Evolutionary conservation across 148 eudicot species (phyloP).

Genomic region (Rhododendron ferrugineum): DNA sequence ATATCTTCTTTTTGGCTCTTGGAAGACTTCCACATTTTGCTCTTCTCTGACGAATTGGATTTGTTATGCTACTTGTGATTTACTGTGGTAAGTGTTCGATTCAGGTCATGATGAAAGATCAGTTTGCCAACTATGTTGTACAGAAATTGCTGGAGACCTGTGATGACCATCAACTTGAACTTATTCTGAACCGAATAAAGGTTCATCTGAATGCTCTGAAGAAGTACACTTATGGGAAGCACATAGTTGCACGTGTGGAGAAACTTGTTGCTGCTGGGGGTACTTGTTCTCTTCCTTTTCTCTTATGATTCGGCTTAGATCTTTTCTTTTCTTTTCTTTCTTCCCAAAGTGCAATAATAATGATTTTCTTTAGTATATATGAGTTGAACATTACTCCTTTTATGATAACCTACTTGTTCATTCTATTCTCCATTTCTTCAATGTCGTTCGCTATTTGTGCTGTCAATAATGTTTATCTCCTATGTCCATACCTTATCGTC

Average conservation of each 20-base stretch:
- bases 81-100: not conserved
- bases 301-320: not conserved
- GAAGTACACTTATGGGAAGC: constrained; percentile 93
- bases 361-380: not conserved
- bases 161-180: constrained; percentile 76
- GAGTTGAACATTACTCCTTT: not conserved
- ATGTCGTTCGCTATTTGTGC: not conserved
- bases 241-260: constrained; percentile 94
- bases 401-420: not conserved
- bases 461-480: not conserved
- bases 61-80: not conserved
- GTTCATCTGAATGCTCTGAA: constrained; percentile 85
- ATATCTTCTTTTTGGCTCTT: not conserved
- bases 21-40: not conserved
- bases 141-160: constrained; percentile 97
- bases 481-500: not conserved
- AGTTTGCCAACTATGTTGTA: constrained; percentile 26
- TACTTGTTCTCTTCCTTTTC: constrained; percentile 13
- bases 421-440: not conserved
- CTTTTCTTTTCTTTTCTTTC: not conserved
- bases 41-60: not conserved
- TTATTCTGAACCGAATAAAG: constrained; percentile 70
- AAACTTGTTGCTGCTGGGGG: constrained; percentile 98
- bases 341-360: not conserved
- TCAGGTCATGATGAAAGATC: constrained; percentile 99